These are phyloP conservation scores for Penicillium subrubescens DNA, from an alignment of 495 filamentous ascomycete species.

Conservation along the genomic window DNA sequence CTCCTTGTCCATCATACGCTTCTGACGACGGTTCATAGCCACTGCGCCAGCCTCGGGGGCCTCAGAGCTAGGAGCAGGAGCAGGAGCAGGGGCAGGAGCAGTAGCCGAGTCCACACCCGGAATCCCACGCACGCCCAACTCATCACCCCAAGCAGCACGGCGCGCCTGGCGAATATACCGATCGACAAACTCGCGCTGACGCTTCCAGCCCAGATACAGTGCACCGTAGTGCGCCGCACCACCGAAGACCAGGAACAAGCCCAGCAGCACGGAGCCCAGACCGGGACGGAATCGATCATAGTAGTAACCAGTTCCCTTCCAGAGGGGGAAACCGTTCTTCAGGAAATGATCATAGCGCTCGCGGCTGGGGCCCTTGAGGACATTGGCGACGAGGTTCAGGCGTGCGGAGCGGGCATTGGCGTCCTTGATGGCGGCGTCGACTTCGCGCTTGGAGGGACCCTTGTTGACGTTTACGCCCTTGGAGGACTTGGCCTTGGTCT, in stretches of 20 bases:
- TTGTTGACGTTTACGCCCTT: conserved; percentile 69
- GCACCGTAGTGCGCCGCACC: conserved; percentile 84
- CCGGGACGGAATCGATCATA: conserved; percentile 92
- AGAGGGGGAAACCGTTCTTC: conserved; percentile 88
- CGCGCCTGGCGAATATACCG: conserved; percentile 89
- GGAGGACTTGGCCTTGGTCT: conserved; percentile 53
- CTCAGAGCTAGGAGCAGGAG: conserved; percentile 40
- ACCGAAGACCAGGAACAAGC: conserved; percentile 82
- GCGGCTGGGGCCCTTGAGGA: conserved; percentile 76
- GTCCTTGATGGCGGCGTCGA: conserved; percentile 71
- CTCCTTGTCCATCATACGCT: conserved; percentile 83
- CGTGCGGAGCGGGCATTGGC: conserved; percentile 80
- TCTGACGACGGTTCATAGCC: conserved; percentile 81
- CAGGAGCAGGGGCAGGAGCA: conserved; percentile 28
- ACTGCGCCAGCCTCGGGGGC: conserved; percentile 47
- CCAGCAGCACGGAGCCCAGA: conserved; percentile 76
- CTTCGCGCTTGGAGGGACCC: conserved; percentile 69
- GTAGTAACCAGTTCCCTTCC: conserved; percentile 98
- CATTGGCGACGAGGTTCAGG: conserved; percentile 77
- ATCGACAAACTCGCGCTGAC: conserved; percentile 86
- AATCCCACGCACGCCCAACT: conserved; percentile 63
- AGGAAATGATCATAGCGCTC: conserved; percentile 97
- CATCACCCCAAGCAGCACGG: conserved; percentile 85
- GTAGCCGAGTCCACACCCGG: conserved; percentile 62
- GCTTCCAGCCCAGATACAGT: conserved; percentile 80